Conservation (phyloP, 139 green algal species). For the Chlamydomonas incerta region DNA sequence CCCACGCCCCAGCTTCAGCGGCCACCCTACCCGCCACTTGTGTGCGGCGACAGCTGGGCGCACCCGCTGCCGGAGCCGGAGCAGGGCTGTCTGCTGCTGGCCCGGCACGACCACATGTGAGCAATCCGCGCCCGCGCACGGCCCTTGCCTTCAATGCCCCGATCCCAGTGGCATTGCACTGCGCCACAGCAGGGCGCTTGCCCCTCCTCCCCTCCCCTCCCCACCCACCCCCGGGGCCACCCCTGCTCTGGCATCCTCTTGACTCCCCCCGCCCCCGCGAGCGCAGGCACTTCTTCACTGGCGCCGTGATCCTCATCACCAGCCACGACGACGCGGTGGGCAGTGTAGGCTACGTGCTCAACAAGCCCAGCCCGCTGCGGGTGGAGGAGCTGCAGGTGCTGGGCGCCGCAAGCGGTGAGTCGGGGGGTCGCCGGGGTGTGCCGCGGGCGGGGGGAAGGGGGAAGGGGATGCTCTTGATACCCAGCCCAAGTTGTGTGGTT, state of each 20-base stretch:
- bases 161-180: too few relatives aligned
- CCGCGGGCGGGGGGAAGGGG: too few relatives aligned
- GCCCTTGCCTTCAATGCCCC: too few relatives aligned
- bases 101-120: constrained; percentile 26
- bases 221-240: too few relatives aligned
- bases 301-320: constrained; percentile 52
- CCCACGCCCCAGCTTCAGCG: not conserved
- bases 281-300: constrained; percentile 48
- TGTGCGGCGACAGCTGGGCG: constrained; percentile 17
- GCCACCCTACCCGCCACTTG: not conserved
- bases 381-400: constrained; percentile 54
- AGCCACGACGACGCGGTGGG: constrained; percentile 46
- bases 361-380: constrained; percentile 56
- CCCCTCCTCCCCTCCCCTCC: too few relatives aligned
- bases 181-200: too few relatives aligned
- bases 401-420: constrained; percentile 34
- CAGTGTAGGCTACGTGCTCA: constrained; percentile 60
- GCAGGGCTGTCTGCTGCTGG: constrained; percentile 59
- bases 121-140: too few relatives aligned
- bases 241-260: too few relatives aligned
- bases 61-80: constrained; percentile 44
- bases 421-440: not conserved
- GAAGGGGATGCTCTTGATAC: too few relatives aligned
- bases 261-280: too few relatives aligned
- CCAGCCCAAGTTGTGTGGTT: too few relatives aligned